Percentiles rank a stretch among this genome's conserved stretches.
Evolutionary conservation across 169 alveolate species (phyloP).

Genomic region (Cryptosporidium tyzzeri): DNA sequence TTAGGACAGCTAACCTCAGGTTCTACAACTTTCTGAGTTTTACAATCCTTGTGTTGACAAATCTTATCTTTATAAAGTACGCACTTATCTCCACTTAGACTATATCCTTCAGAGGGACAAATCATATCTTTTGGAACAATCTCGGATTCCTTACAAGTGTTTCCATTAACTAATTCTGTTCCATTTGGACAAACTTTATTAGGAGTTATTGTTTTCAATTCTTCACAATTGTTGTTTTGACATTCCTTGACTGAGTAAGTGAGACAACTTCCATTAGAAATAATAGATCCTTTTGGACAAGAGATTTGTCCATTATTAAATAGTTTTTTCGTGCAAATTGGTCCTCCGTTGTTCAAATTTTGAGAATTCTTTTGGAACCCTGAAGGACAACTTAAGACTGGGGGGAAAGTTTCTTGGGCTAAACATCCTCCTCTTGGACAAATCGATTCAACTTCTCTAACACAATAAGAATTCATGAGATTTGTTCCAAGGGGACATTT

Average conservation of each 20-base stretch:
- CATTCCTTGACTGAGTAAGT: slow-evolving; percentile 33
- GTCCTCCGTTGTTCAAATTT: neutral
- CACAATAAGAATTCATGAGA: slow-evolving; percentile 40
- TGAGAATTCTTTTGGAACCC: slow-evolving; percentile 43
- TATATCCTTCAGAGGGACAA: slow-evolving; percentile 41
- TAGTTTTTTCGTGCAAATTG: slow-evolving; percentile 35
- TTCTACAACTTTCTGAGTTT: slow-evolving; percentile 5
- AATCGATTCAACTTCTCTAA: slow-evolving; percentile 32
- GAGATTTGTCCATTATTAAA: slow-evolving; percentile 10
- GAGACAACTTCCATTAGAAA: slow-evolving; percentile 30
- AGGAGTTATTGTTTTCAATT: slow-evolving; percentile 1
- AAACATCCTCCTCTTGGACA: slow-evolving; percentile 51
- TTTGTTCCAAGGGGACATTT: slow-evolving; percentile 57
- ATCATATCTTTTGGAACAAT: slow-evolving; percentile 52
- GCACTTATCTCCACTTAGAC: slow-evolving; percentile 45
- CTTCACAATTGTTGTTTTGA: slow-evolving; percentile 19
- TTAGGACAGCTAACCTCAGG: slow-evolving; percentile 37
- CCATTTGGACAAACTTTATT: slow-evolving; percentile 48
- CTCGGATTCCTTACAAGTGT: slow-evolving; percentile 8
- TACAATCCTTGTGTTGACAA: slow-evolving; percentile 21
- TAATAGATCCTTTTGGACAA: slow-evolving; percentile 31
- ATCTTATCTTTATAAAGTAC: slow-evolving; percentile 28
- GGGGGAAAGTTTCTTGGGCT: neutral
- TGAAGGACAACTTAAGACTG: slow-evolving; percentile 26
- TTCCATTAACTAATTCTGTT: slow-evolving; percentile 14